Evolutionary conservation across 2,329 filamentous ascomycete species (phyloP).

Genomic region (Claviceps capensis): DNA sequence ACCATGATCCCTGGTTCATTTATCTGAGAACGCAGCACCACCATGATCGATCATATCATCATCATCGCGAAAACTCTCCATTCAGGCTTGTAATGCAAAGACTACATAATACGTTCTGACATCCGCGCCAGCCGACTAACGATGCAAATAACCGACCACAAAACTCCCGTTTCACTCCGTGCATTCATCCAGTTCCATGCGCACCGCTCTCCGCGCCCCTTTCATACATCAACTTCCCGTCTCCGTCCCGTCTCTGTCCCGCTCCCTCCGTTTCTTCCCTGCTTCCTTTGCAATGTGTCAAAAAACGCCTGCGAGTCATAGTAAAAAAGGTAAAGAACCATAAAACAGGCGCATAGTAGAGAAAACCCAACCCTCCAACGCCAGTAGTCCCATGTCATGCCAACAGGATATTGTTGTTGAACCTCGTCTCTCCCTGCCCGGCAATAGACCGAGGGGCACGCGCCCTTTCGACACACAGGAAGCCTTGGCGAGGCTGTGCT

Average conservation of each 20-base stretch:
- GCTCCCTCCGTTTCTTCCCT: background rate
- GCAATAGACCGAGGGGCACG: too few relatives aligned
- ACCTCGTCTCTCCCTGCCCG: background rate
- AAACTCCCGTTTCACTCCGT: background rate
- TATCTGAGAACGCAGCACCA: background rate
- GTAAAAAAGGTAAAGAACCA: background rate
- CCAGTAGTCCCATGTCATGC: conserved; percentile 1
- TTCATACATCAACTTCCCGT: background rate
- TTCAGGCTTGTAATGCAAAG: background rate
- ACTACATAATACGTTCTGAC: background rate
- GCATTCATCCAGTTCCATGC: background rate
- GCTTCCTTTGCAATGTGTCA: conserved; percentile 2
- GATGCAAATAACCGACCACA: background rate
- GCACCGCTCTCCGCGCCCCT: background rate
- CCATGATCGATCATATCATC: background rate
- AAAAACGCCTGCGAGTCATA: background rate
- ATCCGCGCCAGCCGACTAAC: background rate
- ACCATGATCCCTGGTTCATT: too few relatives aligned
- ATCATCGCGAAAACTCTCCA: background rate
- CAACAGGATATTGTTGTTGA: background rate
- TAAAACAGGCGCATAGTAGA: background rate
- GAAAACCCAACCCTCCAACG: background rate
- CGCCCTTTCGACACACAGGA: background rate
- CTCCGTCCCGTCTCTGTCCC: background rate
- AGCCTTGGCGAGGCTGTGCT: background rate